These are phyloP conservation scores for Tulasnella sp. DNA, from an alignment of 768 basidiomycete genomes.

Conservation along the genomic window DNA sequence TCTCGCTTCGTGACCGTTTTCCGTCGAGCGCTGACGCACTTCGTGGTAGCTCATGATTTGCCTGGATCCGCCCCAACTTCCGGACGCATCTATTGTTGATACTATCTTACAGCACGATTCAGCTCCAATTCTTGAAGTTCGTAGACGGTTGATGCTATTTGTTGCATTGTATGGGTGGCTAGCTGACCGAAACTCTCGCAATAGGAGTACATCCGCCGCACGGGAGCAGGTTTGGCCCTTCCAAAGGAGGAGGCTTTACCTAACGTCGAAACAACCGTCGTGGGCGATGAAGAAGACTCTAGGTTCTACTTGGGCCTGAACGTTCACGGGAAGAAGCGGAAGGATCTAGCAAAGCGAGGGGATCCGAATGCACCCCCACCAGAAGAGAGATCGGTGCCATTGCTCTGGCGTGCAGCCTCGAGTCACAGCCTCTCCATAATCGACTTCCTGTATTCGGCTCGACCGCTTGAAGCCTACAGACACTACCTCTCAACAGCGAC, in stretches of 20 bases:
- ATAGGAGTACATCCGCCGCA: constrained; percentile 41
- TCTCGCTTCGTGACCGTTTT: not conserved
- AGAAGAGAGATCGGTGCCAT: constrained; percentile 17
- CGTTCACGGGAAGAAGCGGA: constrained; percentile 52
- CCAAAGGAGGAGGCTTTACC: constrained; percentile 22
- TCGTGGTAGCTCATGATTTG: constrained; percentile 31
- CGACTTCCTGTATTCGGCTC: constrained; percentile 39
- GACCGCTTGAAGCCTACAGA: constrained; percentile 41
- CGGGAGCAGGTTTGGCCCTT: constrained; percentile 29
- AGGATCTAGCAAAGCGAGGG: constrained; percentile 40
- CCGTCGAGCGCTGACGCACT: constrained; percentile 23
- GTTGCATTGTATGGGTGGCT: too few species aligned
- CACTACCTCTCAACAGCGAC: constrained; percentile 38
- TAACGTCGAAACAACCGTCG: constrained; percentile 22
- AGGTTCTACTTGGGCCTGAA: constrained; percentile 46
- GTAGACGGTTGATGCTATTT: not conserved
- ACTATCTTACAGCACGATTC: constrained; percentile 34
- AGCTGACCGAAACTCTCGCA: too few species aligned
- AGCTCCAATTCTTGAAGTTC: constrained; percentile 39
- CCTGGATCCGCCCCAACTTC: not conserved
- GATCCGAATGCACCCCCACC: constrained; percentile 35
- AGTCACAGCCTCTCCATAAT: constrained; percentile 24
- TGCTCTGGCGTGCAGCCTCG: constrained; percentile 38
- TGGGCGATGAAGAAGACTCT: constrained; percentile 27
- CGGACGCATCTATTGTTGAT: constrained; percentile 17